Conservation (phyloP, 2,329 filamentous ascomycete species). For the Ascocoryne sarcoides region DNA sequence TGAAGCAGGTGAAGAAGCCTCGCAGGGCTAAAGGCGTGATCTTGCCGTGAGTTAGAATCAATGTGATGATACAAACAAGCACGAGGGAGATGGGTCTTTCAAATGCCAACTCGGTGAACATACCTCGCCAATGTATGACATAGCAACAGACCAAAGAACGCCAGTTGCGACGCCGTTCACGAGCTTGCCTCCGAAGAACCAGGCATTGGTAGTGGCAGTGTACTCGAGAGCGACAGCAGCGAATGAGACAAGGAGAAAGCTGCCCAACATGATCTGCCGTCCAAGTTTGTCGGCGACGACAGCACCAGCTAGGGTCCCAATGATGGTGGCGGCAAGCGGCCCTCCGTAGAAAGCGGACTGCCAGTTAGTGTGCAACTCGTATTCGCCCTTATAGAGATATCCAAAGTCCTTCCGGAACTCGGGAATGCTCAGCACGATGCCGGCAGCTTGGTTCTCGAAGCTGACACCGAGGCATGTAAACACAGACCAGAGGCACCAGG, state of each 20-base stretch:
- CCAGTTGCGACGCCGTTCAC: conserved; percentile 36
- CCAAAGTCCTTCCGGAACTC: conserved; percentile 37
- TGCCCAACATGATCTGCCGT: conserved; percentile 4
- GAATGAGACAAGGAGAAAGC: conserved; percentile 6
- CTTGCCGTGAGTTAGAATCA: too few relatives aligned
- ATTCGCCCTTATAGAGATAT: conserved; percentile 28
- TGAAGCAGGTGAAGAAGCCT: conserved; percentile 24
- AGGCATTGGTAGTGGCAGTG: conserved; percentile 27
- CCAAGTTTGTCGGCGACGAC: conserved; percentile 8
- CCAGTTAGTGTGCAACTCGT: conserved; percentile 35
- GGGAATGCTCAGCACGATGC: conserved; percentile 36
- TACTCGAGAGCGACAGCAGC: conserved; percentile 26
- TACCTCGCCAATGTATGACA: conserved; percentile 39
- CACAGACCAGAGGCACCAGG: conserved; percentile 34
- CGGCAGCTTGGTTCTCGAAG: conserved; percentile 35
- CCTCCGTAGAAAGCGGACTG: conserved; percentile 36
- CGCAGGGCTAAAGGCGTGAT: conserved; percentile 24
- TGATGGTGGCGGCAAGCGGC: conserved; percentile 30
- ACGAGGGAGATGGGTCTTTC: neutral
- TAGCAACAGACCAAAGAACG: conserved; percentile 37
- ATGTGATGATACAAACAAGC: too few relatives aligned
- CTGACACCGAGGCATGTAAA: conserved; percentile 33
- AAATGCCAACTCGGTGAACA: neutral
- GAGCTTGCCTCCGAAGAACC: conserved; percentile 39
- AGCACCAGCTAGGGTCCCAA: conserved; percentile 4